These are phyloP conservation scores for Coemansia sp. DNA, from an alignment of 192 early-diverging fungal genomes.

Conservation along the genomic window DNA sequence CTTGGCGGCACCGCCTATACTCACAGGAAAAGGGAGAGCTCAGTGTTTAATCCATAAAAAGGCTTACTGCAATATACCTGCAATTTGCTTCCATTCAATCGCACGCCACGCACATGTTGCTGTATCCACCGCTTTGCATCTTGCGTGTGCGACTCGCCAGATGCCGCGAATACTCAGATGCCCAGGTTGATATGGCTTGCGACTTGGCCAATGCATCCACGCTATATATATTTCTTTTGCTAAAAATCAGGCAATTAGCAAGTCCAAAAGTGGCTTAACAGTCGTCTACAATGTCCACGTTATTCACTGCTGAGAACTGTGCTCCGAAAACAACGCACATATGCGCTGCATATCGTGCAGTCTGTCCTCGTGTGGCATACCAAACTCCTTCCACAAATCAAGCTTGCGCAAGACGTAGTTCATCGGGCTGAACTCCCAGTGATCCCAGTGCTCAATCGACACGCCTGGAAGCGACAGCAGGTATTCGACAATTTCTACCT, in stretches of 20 bases:
- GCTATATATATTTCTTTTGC: no score
- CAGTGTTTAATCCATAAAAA: no score
- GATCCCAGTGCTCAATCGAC: constrained; percentile 33
- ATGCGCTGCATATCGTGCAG: constrained; percentile 48
- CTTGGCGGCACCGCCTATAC: no score
- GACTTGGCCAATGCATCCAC: no score
- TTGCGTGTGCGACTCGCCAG: background rate
- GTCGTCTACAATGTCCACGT: no score
- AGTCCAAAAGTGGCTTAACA: no score
- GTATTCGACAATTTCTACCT: constrained; percentile 48
- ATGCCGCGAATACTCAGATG: background rate
- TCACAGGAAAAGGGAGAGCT: no score
- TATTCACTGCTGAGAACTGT: background rate
- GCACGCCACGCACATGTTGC: background rate
- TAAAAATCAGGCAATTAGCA: no score
- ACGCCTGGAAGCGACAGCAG: constrained; percentile 27
- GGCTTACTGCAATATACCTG: background rate
- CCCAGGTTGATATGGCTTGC: no score
- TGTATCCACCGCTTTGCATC: background rate
- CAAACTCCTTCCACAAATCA: constrained; percentile 44
- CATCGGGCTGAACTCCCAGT: constrained; percentile 49
- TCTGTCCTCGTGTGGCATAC: constrained; percentile 40
- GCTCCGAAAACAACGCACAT: constrained; percentile 32
- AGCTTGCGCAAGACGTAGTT: constrained; percentile 45
- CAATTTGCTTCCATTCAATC: background rate